These are phyloP conservation scores for Grosmannia clavigera DNA, from an alignment of 2,329 filamentous ascomycete genomes.

Conservation along the genomic window DNA sequence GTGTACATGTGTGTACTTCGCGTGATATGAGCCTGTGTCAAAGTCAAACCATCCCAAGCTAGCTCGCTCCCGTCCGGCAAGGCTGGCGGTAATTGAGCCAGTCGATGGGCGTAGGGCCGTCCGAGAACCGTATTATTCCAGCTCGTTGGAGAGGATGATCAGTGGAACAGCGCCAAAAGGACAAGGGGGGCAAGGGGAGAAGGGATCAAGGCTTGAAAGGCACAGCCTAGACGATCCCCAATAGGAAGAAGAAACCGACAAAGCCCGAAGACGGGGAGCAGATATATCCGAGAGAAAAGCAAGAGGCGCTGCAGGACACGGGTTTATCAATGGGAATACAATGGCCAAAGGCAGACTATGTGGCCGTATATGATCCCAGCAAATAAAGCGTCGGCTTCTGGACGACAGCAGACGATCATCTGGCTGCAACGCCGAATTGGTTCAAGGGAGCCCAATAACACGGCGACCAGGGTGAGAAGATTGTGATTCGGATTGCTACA, in stretches of 20 bases:
- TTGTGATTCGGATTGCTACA: not conserved
- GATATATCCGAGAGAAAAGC: not conserved
- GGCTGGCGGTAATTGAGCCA: not conserved
- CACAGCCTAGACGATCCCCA: not conserved
- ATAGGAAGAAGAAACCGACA: not conserved
- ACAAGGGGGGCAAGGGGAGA: not conserved
- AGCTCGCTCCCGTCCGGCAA: not conserved
- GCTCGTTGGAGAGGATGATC: not conserved
- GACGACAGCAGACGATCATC: not conserved
- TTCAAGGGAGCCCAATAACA: not conserved
- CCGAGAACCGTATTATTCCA: not conserved
- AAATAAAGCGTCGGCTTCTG: not conserved
- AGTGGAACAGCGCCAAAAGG: not conserved
- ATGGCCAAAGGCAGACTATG: not conserved
- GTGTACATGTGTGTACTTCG: too few species aligned
- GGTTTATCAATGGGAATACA: not conserved
- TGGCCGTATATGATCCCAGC: not conserved
- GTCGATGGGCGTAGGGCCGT: not conserved
- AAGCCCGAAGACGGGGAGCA: not conserved
- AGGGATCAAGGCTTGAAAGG: not conserved
- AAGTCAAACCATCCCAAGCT: not conserved
- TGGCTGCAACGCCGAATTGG: not conserved
- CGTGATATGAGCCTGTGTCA: too few species aligned
- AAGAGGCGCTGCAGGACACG: not conserved
- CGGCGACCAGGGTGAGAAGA: not conserved